These are phyloP conservation scores for Nicotiana undulata DNA, from an alignment of 257 asterid genomes.

Conservation along the genomic window DNA sequence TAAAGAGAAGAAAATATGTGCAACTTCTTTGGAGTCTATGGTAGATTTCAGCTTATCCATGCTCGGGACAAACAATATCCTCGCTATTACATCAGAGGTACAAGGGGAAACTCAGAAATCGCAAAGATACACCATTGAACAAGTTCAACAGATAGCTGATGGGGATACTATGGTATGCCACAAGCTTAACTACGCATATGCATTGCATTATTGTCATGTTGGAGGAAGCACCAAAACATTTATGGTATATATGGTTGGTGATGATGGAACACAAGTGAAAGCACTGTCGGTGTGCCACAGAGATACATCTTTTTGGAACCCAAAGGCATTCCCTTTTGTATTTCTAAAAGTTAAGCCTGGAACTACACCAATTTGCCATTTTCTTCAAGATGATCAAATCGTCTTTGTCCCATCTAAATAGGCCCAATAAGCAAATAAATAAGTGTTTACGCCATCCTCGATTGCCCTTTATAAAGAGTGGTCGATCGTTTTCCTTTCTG, in stretches of 20 bases:
- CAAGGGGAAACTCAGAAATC: not conserved
- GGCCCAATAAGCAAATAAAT: no score
- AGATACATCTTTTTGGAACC: constrained; percentile 7
- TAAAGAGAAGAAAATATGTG: not conserved
- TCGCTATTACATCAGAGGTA: not conserved
- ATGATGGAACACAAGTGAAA: constrained; percentile 1
- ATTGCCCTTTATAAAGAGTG: no score
- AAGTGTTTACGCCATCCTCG: no score
- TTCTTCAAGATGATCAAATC: constrained; percentile 8
- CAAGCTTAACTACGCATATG: constrained; percentile 6
- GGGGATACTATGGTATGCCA: not conserved
- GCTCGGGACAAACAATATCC: not conserved
- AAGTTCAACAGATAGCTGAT: not conserved
- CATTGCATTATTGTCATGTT: constrained; percentile 8
- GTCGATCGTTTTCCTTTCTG: no score
- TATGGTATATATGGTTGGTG: constrained; percentile 1
- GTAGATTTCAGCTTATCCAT: not conserved
- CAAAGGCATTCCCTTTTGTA: constrained; percentile 8
- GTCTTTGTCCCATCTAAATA: not conserved
- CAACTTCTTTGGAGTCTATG: constrained; percentile 5
- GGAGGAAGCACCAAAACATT: not conserved
- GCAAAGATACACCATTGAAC: not conserved
- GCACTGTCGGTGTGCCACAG: constrained; percentile 4
- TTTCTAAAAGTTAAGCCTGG: constrained; percentile 10
- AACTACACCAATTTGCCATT: constrained; percentile 1